Percentiles rank a stretch among this genome's conserved stretches.
phyloP scores from a whole-genome alignment of 2,329 filamentous ascomycete species.

The Exophiala lecanii-corni region DNA sequence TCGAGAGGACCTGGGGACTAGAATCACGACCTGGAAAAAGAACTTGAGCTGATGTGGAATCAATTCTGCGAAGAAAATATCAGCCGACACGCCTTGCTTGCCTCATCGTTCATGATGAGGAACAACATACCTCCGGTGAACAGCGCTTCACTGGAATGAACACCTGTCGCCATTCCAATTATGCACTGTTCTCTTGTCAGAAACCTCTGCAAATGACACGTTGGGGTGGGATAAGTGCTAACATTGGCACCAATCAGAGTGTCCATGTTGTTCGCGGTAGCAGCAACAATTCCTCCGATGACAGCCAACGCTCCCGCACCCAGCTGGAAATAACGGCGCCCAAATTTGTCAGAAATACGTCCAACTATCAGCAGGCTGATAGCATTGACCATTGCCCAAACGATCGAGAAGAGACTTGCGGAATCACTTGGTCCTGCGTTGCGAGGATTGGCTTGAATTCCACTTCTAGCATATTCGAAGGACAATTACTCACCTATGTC shows the following conservation, averaged over 20 bases:
- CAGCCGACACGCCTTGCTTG: too few relatives aligned
- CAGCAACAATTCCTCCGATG: conserved; percentile 28
- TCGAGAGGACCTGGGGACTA: too few relatives aligned
- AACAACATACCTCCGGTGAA: too few relatives aligned
- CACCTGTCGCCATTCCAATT: too few relatives aligned
- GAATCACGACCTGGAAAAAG: conserved; percentile 11
- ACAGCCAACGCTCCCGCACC: conserved; percentile 10
- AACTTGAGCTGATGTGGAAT: conserved; percentile 7
- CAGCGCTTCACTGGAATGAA: too few relatives aligned
- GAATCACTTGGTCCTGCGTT: conserved; percentile 7
- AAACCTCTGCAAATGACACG: too few relatives aligned
- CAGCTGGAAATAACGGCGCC: conserved; percentile 17
- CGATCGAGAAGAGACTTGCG: conserved; percentile 15
- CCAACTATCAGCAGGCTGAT: conserved; percentile 18
- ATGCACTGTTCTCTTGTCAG: too few relatives aligned
- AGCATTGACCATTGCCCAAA: conserved; percentile 14
- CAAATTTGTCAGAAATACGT: conserved; percentile 19
- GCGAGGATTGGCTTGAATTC: background rate
- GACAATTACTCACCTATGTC: conserved; percentile 16
- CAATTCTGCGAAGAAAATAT: too few relatives aligned
- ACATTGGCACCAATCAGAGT: conserved; percentile 29
- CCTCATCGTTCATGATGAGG: too few relatives aligned
- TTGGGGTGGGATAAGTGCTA: background rate
- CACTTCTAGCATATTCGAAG: background rate
- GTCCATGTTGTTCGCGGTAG: conserved; percentile 30